A percentile compares a stretch with the other conserved stretches of the same genome.
Evolutionary conservation across 192 early-diverging fungal genomes (phyloP).

Genomic region (Cladochytrium replicatum): DNA sequence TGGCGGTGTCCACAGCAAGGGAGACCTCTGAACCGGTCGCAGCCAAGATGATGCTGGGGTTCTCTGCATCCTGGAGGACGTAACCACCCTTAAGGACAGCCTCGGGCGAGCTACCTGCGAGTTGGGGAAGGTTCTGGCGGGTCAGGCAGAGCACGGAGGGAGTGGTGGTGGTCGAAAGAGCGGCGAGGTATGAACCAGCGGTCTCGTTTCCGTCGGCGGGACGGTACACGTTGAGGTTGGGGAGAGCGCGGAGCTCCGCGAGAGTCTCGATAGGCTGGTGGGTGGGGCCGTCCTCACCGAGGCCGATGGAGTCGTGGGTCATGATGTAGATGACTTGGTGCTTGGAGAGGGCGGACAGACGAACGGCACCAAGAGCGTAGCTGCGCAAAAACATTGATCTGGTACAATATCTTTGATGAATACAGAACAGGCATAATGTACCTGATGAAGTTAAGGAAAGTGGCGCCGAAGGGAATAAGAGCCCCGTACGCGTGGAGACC

Average conservation of each 20-base stretch:
- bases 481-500: slow-evolving; percentile 80
- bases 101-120: slow-evolving; percentile 75
- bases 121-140: slow-evolving; percentile 89
- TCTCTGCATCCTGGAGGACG: slow-evolving; percentile 56
- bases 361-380: slow-evolving; percentile 73
- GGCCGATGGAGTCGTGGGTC: slow-evolving; percentile 98
- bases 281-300: slow-evolving; percentile 97
- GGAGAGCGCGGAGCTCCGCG: slow-evolving; percentile 77
- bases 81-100: slow-evolving; percentile 79
- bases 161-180: slow-evolving; percentile 54
- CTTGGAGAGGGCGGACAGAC: slow-evolving; percentile 79
- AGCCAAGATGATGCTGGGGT: slow-evolving; percentile 52
- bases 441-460: slow-evolving; percentile 57
- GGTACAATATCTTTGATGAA: background rate
- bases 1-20: slow-evolving; percentile 78
- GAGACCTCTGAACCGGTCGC: slow-evolving; percentile 90
- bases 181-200: slow-evolving; percentile 78
- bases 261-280: slow-evolving; percentile 97
- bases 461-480: slow-evolving; percentile 74
- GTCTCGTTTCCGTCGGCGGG: slow-evolving; percentile 89
- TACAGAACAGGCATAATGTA: slow-evolving; percentile 14
- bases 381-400: slow-evolving; percentile 23
- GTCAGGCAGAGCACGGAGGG: slow-evolving; percentile 82
- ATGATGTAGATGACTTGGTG: slow-evolving; percentile 92
- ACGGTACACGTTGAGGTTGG: slow-evolving; percentile 77